phyloP scores from a whole-genome alignment of 225 moss, liverwort and hornwort species.

The Pseudoscleropodium purum region DNA sequence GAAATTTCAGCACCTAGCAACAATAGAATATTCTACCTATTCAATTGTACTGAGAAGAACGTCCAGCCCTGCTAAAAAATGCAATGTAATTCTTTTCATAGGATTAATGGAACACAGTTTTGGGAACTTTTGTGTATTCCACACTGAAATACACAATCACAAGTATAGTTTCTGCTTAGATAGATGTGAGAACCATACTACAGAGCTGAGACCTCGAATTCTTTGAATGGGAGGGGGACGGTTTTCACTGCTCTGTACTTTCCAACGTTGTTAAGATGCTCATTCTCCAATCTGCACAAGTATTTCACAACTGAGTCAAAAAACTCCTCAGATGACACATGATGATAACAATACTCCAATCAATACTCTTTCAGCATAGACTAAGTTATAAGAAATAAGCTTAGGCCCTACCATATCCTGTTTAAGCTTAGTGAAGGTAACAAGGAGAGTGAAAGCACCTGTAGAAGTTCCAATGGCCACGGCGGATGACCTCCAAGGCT shows the following conservation, averaged over 20 bases:
- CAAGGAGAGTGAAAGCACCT: constrained; percentile 15
- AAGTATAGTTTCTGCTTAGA: background rate
- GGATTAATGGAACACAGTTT: background rate
- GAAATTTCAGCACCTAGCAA: background rate
- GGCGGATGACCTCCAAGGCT: constrained; percentile 70
- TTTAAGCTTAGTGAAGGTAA: background rate
- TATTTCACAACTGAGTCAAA: background rate
- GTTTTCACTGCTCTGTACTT: constrained; percentile 44
- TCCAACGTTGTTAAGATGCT: constrained; percentile 51
- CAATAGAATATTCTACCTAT: background rate
- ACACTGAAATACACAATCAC: background rate
- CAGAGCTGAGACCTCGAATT: constrained; percentile 18
- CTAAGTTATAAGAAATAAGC: background rate
- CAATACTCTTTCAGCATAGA: background rate
- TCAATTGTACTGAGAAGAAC: no score
- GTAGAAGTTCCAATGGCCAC: constrained; percentile 92
- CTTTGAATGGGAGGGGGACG: constrained; percentile 47
- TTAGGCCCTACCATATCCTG: background rate
- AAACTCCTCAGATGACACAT: background rate
- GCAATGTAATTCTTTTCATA: background rate
- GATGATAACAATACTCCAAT: background rate
- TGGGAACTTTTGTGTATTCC: background rate
- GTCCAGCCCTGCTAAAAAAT: no score
- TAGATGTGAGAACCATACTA: background rate
- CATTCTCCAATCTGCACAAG: constrained; percentile 39